phyloP scores from a whole-genome alignment of 352 stramenopile species.

The Phytophthora vignae region DNA sequence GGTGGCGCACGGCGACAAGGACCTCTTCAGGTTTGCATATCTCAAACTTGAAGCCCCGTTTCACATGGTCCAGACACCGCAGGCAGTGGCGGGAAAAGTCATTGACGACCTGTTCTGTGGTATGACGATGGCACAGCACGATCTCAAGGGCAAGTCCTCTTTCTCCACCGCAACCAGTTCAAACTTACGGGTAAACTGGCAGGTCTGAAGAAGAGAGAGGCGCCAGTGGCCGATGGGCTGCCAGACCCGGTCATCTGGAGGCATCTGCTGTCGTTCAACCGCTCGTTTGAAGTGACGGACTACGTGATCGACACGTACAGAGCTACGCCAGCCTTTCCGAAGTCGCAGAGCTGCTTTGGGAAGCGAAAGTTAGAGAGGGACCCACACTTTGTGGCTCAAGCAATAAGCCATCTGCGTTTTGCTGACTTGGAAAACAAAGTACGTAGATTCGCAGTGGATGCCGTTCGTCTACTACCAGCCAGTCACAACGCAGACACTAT shows the following conservation, averaged over 20 bases:
- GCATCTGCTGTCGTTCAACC: conserved; percentile 69
- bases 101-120: conserved; percentile 51
- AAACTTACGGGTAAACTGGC: conserved; percentile 47
- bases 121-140: conserved; percentile 57
- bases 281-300: conserved; percentile 32
- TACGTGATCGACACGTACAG: conserved; percentile 66
- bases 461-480: conserved; percentile 21
- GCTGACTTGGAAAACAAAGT: conserved; percentile 37
- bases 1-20: conserved; percentile 64
- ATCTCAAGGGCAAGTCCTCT: conserved; percentile 46
- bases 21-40: conserved; percentile 71
- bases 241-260: conserved; percentile 65
- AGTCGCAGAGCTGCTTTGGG: conserved; percentile 66
- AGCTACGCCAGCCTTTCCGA: conserved; percentile 39
- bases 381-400: conserved; percentile 36
- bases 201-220: conserved; percentile 23
- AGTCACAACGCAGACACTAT: conserved; percentile 28
- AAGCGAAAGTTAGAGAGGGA: conserved; percentile 34
- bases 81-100: conserved; percentile 43
- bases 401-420: conserved; percentile 34
- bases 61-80: conserved; percentile 60
- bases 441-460: conserved; percentile 38
- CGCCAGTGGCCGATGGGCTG: conserved; percentile 28
- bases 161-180: conserved; percentile 58
- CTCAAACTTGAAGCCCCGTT: conserved; percentile 51